Evolutionary conservation across 1,284 basidiomycete genomes (phyloP).

Genomic region (Dichomitus squalens): DNA sequence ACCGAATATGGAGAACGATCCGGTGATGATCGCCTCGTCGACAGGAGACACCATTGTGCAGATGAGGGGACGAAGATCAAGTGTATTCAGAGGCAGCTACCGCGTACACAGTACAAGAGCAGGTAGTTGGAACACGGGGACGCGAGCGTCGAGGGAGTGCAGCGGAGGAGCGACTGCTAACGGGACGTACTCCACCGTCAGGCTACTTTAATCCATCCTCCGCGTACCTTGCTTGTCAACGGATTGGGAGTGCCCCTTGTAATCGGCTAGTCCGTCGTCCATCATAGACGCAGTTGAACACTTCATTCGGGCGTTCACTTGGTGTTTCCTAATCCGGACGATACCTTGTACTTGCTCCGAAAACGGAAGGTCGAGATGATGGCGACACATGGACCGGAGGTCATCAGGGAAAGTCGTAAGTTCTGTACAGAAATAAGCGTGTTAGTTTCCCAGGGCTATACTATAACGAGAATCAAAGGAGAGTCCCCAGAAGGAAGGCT

Average conservation of each 20-base stretch:
- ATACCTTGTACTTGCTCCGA: conserved; percentile 23
- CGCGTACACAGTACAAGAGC: conserved; percentile 17
- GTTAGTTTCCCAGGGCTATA: conserved; percentile 8
- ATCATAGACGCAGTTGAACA: conserved; percentile 7
- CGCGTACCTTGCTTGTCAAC: conserved; percentile 27
- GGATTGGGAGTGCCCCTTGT: conserved; percentile 41
- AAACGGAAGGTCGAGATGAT: conserved; percentile 14
- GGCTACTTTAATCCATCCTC: conserved; percentile 20
- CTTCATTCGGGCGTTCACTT: conserved; percentile 20
- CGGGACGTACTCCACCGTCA: conserved; percentile 2
- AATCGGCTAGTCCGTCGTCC: conserved; percentile 21
- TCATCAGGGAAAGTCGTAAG: conserved; percentile 11
- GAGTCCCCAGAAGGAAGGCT: conserved; percentile 15
- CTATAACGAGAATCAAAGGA: conserved; percentile 21
- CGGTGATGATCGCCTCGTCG: conserved; percentile 12
- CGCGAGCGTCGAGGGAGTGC: conserved; percentile 11
- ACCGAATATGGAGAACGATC: conserved; percentile 21
- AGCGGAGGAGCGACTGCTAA: conserved; percentile 26
- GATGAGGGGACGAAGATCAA: not conserved
- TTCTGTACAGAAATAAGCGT: conserved; percentile 12
- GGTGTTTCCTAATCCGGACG: conserved; percentile 23
- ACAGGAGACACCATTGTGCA: conserved; percentile 16
- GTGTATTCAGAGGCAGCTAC: conserved; percentile 10
- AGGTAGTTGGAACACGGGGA: not conserved
- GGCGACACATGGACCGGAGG: conserved; percentile 9